Percentiles rank a stretch among this genome's conserved stretches.
These are phyloP conservation scores for Ophiostoma piceae DNA, from an alignment of 2,329 filamentous ascomycete genomes.

Conservation along the genomic window DNA sequence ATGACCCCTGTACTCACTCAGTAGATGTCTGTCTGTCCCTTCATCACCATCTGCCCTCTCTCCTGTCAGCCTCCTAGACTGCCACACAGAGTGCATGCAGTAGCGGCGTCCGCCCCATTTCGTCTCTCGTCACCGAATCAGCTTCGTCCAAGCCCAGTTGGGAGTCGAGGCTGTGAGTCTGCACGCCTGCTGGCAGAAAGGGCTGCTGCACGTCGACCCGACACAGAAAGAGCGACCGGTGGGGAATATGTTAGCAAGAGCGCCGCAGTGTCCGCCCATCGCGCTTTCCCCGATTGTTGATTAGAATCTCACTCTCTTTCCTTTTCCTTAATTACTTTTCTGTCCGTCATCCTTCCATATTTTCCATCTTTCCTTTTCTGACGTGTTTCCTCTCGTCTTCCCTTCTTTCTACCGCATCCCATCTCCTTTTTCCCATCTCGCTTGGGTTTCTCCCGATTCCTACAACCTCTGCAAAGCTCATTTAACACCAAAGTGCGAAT, in stretches of 20 bases:
- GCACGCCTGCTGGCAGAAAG: not conserved
- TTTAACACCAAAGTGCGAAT: not conserved
- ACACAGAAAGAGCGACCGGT: not conserved
- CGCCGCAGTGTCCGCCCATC: not conserved
- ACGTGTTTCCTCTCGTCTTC: not conserved
- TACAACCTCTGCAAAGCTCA: not conserved
- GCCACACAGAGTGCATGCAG: constrained; percentile 7
- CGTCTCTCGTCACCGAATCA: not conserved
- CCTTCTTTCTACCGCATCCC: not conserved
- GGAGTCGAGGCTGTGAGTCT: constrained; percentile 6
- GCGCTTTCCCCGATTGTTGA: constrained; percentile 9
- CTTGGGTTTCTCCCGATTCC: not conserved
- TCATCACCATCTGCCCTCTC: not conserved
- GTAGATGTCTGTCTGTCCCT: not conserved
- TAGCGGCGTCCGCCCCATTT: constrained; percentile 2
- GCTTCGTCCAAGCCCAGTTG: not conserved
- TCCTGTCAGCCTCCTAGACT: not conserved
- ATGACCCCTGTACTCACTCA: not conserved
- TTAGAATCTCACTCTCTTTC: not conserved
- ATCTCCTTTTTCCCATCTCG: not conserved
- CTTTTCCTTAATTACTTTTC: not conserved
- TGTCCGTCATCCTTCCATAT: not conserved
- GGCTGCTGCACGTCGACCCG: not conserved
- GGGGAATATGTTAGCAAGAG: not conserved
- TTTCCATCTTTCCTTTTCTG: not conserved